Percentiles rank a stretch among this genome's conserved stretches.
Conservation (phyloP, 257 asterid genomes). For the Nicotiana knightiana region DNA sequence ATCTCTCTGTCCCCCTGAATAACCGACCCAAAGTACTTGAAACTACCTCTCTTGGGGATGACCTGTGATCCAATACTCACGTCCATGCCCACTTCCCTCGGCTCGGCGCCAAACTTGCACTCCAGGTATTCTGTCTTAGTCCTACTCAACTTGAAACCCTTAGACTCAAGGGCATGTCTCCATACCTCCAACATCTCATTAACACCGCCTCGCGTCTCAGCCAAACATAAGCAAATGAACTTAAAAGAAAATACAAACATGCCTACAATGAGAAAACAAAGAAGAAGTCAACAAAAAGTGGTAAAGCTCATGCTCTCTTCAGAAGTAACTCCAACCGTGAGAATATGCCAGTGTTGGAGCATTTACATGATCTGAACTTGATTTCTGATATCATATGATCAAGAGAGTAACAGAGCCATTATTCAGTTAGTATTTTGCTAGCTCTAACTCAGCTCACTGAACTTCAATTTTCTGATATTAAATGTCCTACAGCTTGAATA, state of each 20-base stretch:
- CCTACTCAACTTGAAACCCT: too few relatives aligned
- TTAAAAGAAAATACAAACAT: not conserved
- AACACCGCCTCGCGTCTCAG: too few relatives aligned
- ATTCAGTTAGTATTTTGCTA: not conserved
- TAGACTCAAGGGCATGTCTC: too few relatives aligned
- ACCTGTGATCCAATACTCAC: too few relatives aligned
- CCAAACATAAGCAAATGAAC: not conserved
- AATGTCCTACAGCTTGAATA: slow-evolving; percentile 1
- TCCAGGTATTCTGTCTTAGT: too few relatives aligned
- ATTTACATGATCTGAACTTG: not conserved
- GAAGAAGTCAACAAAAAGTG: not conserved
- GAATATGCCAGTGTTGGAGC: too few relatives aligned
- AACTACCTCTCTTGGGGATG: too few relatives aligned
- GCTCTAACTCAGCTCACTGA: not conserved
- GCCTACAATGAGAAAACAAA: not conserved
- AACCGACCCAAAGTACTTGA: too few relatives aligned
- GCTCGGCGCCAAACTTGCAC: too few relatives aligned
- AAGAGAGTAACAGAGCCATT: not conserved
- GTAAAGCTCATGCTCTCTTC: not conserved
- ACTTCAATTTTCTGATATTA: not conserved
- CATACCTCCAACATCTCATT: too few relatives aligned
- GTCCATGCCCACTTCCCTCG: too few relatives aligned
- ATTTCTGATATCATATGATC: not conserved
- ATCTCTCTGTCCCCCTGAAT: too few relatives aligned
- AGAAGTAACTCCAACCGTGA: not conserved